Evolutionary conservation across 2,329 filamentous ascomycete species (phyloP), one percentile per base, ranked within the genome.

Genomic region (Myriosclerotinia scirpicola): DNA sequence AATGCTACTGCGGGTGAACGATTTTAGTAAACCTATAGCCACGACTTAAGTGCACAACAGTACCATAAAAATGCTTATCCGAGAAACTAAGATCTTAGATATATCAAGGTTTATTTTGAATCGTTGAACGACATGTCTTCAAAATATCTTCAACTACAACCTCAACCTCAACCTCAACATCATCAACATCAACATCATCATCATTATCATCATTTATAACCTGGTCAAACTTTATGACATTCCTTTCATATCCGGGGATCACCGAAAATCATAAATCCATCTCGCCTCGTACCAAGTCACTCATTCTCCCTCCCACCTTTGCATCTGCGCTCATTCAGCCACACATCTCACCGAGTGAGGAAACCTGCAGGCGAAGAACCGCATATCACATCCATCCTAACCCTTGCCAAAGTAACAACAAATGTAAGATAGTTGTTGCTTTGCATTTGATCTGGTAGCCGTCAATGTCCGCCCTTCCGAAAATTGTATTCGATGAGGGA

Each of bases 1-100:
- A 65, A 54, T 60, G 56, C 63, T 65, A 65, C 63, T 65, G 63
- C 63, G 63, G 63, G 63, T 65, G 54, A 60, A 65, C 63, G 46
- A 65, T 65, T 65, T 65, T 65, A 65, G 63, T 65, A 15, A 38
- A 52, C 54, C 40, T n/a, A 38, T 60, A 53, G 63, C 63, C 54
- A 65, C 46, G 63, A 65, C 63, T 40, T 53, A 60, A 44, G 56
- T 60, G 63, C 63, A 65, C 54, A 60, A 53, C 46, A 52, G 48
- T 59, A 50, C 63, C 60, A 53, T 63, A 34, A 54, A 62, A 48
- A 65, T 59, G 53, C 54, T 65, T 65, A 65, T 60, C 34, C n/a
- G 56, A 50, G 54, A 44, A 60, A 46, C 63, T 65, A 65, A 65
- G 55, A 65, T 65, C 63, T 65, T 30, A 59, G 48, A 53, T 65